Conservation (phyloP, 2,329 filamentous ascomycete genomes). For the Aspergillus chevalieri region DNA sequence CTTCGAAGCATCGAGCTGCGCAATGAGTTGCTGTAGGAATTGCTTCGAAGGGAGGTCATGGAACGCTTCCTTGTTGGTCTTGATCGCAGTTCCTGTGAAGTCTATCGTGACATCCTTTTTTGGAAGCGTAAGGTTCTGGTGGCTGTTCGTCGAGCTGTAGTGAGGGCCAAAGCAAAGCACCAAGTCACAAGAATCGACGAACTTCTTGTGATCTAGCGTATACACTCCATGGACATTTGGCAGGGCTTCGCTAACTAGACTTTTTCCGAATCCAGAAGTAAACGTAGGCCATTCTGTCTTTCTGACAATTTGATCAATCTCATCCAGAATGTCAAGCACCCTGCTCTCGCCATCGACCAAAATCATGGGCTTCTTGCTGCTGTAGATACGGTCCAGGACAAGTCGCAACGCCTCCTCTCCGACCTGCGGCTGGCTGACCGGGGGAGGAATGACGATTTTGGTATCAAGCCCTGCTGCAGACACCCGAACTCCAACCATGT, state of each 20-base stretch:
- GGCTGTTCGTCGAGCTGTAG: constrained; percentile 44
- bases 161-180: constrained; percentile 39
- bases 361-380: constrained; percentile 44
- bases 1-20: constrained; percentile 52
- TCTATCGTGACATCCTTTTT: constrained; percentile 73
- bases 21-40: constrained; percentile 65
- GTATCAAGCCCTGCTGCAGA: constrained; percentile 7
- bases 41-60: constrained; percentile 71
- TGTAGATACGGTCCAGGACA: constrained; percentile 37
- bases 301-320: constrained; percentile 39
- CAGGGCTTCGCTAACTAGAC: constrained; percentile 43
- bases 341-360: constrained; percentile 46
- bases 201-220: constrained; percentile 12
- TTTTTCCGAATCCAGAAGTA: constrained; percentile 44
- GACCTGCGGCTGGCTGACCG: constrained; percentile 4
- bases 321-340: constrained; percentile 31
- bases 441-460: constrained; percentile 5
- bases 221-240: constrained; percentile 47
- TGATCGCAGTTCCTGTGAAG: constrained; percentile 67
- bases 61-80: constrained; percentile 72
- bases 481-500: constrained; percentile 39
- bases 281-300: constrained; percentile 42
- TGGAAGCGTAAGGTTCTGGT: constrained; percentile 74
- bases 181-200: constrained; percentile 35
- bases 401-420: constrained; percentile 18